These are phyloP conservation scores for Solanum aculeatissimum DNA, from an alignment of 305 asterid species.

Conservation along the genomic window DNA sequence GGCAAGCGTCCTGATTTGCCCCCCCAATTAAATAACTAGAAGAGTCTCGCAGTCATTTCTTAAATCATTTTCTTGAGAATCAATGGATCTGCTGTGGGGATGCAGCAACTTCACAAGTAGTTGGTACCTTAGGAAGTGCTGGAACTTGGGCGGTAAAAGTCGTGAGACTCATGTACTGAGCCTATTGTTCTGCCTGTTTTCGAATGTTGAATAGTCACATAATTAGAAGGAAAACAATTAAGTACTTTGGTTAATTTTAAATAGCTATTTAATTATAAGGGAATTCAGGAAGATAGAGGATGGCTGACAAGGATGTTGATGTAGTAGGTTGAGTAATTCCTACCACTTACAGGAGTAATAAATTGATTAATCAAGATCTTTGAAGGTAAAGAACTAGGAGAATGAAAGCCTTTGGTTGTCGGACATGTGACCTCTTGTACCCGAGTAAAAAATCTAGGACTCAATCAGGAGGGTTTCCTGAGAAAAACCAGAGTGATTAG, in stretches of 20 bases:
- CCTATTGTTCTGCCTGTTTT: neutral
- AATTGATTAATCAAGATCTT: neutral
- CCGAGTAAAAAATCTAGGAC: neutral
- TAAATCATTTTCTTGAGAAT: neutral
- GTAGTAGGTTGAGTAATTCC: neutral
- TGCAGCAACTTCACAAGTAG: neutral
- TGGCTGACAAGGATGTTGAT: neutral
- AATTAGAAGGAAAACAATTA: neutral
- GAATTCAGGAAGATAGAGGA: neutral
- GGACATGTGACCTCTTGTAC: neutral
- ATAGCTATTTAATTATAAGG: neutral
- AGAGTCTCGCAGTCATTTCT: neutral
- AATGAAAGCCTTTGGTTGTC: neutral
- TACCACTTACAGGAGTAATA: neutral
- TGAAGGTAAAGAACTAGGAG: neutral
- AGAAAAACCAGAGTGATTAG: neutral
- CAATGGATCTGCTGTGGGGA: neutral
- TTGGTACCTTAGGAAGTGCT: neutral
- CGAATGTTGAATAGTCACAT: neutral
- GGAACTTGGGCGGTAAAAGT: neutral
- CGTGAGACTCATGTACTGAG: neutral
- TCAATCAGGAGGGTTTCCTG: neutral
- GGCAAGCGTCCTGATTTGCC: neutral
- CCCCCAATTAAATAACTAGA: no score
- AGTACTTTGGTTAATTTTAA: neutral